phyloP scores from a whole-genome alignment of 140 eudicot species.

The Erigeron philadelphicus region DNA sequence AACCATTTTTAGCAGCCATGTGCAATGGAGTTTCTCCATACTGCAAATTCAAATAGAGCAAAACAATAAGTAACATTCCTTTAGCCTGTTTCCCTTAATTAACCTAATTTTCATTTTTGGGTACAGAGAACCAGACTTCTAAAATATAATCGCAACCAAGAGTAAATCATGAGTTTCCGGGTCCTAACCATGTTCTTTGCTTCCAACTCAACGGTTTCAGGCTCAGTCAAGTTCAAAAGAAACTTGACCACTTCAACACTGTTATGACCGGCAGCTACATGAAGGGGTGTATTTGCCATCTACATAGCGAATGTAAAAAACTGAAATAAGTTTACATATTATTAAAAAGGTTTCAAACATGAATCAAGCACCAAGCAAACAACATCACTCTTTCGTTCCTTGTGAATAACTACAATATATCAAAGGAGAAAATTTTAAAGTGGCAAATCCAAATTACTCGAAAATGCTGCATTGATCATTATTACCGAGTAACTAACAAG shows the following conservation, averaged over 20 bases:
- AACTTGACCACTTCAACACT: conserved; percentile 62
- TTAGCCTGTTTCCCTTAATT: neutral
- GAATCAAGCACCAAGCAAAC: neutral
- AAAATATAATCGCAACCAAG: neutral
- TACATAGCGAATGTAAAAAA: conserved; percentile 24
- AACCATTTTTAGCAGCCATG: conserved; percentile 44
- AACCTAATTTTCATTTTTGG: too few species aligned
- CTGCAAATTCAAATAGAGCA: conserved; percentile 35
- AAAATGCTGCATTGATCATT: neutral
- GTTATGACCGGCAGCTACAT: conserved; percentile 89
- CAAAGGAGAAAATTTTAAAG: neutral
- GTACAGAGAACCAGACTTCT: too few species aligned
- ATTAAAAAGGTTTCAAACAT: neutral
- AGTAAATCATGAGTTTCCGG: conserved; percentile 16
- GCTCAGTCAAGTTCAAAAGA: conserved; percentile 61
- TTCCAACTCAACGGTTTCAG: conserved; percentile 78
- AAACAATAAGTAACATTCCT: neutral
- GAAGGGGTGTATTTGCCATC: conserved; percentile 98
- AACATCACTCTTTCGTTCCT: neutral
- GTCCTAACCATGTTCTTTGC: conserved; percentile 79
- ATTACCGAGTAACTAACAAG: neutral
- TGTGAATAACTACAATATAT: neutral
- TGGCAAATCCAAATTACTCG: neutral
- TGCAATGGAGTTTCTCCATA: conserved; percentile 74
- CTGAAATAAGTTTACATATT: neutral